These are phyloP conservation scores for Elymus sibiricus DNA, from an alignment of 176 grass and related monocot species.

Conservation along the genomic window DNA sequence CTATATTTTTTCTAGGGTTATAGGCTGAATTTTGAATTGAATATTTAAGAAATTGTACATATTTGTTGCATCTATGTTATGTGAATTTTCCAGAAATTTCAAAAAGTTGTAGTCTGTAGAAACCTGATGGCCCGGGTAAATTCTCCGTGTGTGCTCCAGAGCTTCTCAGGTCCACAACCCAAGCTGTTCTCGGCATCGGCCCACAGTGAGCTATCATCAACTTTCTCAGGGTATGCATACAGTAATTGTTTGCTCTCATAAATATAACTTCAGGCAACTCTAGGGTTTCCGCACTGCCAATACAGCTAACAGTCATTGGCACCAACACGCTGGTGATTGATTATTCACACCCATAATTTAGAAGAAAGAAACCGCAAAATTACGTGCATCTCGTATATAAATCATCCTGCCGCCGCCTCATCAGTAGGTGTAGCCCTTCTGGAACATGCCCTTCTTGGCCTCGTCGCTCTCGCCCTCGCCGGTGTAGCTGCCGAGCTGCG, in stretches of 20 bases:
- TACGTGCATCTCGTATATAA: not conserved
- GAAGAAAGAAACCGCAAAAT: not conserved
- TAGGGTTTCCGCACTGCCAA: not conserved
- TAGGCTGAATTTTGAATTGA: too few species aligned
- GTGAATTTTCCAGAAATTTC: too few species aligned
- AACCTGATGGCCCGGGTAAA: too few species aligned
- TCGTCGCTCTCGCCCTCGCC: constrained; percentile 65
- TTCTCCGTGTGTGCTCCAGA: too few species aligned
- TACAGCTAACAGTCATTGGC: not conserved
- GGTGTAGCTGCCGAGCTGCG: constrained; percentile 77
- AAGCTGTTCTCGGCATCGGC: not conserved
- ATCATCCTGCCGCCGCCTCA: not conserved
- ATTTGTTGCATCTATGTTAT: too few species aligned
- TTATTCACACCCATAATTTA: constrained; percentile 33
- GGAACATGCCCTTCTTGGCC: constrained; percentile 95
- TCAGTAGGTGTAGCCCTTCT: constrained; percentile 97
- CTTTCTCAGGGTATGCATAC: not conserved
- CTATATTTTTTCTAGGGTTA: too few species aligned
- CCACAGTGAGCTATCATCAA: not conserved
- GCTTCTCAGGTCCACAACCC: not conserved
- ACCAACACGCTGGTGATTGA: constrained; percentile 32
- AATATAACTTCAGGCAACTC: not conserved
- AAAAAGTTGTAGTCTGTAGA: too few species aligned
- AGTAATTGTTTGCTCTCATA: not conserved
- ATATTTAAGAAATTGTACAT: too few species aligned